A percentile compares a stretch with the other conserved stretches of the same genome.
Conservation (phyloP, 495 filamentous ascomycete genomes). For the Hypoxylon intermedium region DNA sequence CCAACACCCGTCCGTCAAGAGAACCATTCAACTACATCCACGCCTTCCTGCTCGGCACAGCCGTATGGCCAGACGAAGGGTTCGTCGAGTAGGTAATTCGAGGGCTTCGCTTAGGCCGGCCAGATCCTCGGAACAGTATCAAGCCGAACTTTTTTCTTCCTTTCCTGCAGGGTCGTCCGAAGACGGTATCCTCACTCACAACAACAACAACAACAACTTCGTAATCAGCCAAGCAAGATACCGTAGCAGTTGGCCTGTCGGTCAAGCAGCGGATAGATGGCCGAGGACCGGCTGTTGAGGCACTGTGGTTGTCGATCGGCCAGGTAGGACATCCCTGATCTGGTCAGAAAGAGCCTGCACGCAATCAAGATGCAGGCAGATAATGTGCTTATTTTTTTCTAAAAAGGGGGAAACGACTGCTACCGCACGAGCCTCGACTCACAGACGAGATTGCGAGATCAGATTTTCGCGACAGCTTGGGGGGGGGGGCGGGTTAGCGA, state of each 20-base stretch:
- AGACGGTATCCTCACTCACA: constrained; percentile 13
- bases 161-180: constrained; percentile 27
- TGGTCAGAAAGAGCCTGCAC: constrained; percentile 32
- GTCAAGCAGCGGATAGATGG: constrained; percentile 7
- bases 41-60: constrained; percentile 18
- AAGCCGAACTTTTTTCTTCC: constrained; percentile 25
- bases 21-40: constrained; percentile 24
- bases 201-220: constrained; percentile 15
- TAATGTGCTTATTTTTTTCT: constrained; percentile 36
- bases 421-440: constrained; percentile 15
- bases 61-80: constrained; percentile 15
- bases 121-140: constrained; percentile 13
- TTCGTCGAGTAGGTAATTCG: constrained; percentile 12
- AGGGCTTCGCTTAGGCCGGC: constrained; percentile 14
- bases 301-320: constrained; percentile 19
- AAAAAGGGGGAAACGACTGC: constrained; percentile 20
- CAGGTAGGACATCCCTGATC: constrained; percentile 24
- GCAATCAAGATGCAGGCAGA: constrained; percentile 31
- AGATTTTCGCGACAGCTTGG: constrained; percentile 5
- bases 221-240: constrained; percentile 5
- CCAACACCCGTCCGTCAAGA: constrained; percentile 23
- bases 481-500: constrained; percentile 15
- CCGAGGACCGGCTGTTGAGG: constrained; percentile 18
- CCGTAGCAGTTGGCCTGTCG: constrained; percentile 3
- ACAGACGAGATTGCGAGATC: constrained; percentile 10